Conservation (phyloP, 2,329 filamentous ascomycete genomes). For the Chalaropsis thielavioides region DNA sequence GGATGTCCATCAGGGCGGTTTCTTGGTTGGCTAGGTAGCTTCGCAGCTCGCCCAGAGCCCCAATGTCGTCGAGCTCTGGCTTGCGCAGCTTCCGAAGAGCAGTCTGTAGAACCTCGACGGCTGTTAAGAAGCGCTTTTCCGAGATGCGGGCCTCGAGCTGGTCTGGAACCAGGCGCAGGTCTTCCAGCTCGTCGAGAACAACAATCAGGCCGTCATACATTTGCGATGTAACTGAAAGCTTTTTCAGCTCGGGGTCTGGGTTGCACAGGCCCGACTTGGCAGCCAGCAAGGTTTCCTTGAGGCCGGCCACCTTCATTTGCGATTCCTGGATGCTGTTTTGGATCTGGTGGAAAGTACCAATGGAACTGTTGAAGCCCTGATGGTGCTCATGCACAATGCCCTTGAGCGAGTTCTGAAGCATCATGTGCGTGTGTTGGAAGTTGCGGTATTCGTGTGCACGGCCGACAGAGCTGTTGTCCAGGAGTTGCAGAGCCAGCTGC, state of each 20-base stretch:
- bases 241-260: conserved; percentile 81
- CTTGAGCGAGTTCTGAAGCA: conserved; percentile 86
- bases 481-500: conserved; percentile 83
- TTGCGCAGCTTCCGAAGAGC: conserved; percentile 70
- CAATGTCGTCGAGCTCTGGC: conserved; percentile 82
- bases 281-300: conserved; percentile 70
- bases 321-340: conserved; percentile 83
- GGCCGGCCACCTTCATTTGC: conserved; percentile 65
- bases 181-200: conserved; percentile 69
- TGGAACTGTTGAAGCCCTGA: conserved; percentile 97
- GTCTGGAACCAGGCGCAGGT: conserved; percentile 77
- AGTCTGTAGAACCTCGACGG: conserved; percentile 82
- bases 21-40: conserved; percentile 90
- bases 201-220: conserved; percentile 83
- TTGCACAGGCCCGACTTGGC: conserved; percentile 70
- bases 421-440: conserved; percentile 70
- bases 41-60: conserved; percentile 70
- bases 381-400: conserved; percentile 96
- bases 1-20: conserved; percentile 75
- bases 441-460: conserved; percentile 75
- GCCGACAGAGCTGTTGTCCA: conserved; percentile 86
- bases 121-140: conserved; percentile 85
- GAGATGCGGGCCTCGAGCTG: conserved; percentile 88
- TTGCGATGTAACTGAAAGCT: conserved; percentile 73
- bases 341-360: conserved; percentile 97